These are phyloP conservation scores for Cordyceps tenuipes DNA, from an alignment of 2,329 filamentous ascomycete genomes.

Conservation along the genomic window DNA sequence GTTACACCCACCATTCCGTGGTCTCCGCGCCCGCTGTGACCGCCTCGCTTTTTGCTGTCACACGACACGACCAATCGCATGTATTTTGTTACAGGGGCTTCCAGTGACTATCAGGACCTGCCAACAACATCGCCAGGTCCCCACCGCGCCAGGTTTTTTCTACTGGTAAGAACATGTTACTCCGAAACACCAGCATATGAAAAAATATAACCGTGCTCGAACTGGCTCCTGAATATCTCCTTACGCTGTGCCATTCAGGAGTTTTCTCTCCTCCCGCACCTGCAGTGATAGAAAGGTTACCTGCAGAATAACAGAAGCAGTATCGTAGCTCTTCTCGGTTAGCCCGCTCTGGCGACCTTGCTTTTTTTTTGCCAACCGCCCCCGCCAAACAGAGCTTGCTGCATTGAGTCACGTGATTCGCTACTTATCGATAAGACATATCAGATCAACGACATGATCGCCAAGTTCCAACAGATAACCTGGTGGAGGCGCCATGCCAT, in stretches of 20 bases:
- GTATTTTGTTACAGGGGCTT: not conserved
- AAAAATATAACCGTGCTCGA: too few species aligned
- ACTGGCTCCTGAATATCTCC: too few species aligned
- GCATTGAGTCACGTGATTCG: not conserved
- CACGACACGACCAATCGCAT: slow-evolving; percentile 2
- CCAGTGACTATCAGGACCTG: not conserved
- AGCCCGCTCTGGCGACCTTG: not conserved
- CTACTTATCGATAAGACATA: not conserved
- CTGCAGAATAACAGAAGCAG: too few species aligned
- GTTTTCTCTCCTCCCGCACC: too few species aligned
- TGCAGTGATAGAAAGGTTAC: too few species aligned
- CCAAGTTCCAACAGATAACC: not conserved
- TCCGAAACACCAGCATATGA: too few species aligned
- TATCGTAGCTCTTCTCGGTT: not conserved
- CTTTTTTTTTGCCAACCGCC: not conserved
- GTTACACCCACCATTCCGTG: not conserved
- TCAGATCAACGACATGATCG: not conserved
- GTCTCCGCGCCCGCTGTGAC: not conserved
- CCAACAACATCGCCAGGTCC: not conserved
- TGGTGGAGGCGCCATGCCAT: not conserved
- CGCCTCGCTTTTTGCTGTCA: not conserved
- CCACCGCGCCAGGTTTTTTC: not conserved
- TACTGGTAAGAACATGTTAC: too few species aligned
- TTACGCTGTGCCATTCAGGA: too few species aligned
- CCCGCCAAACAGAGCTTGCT: not conserved